Evolutionary conservation across 768 basidiomycete species (phyloP), one percentile per base, ranked within the genome.

Genomic region (Candolleomyces aberdarensis): DNA sequence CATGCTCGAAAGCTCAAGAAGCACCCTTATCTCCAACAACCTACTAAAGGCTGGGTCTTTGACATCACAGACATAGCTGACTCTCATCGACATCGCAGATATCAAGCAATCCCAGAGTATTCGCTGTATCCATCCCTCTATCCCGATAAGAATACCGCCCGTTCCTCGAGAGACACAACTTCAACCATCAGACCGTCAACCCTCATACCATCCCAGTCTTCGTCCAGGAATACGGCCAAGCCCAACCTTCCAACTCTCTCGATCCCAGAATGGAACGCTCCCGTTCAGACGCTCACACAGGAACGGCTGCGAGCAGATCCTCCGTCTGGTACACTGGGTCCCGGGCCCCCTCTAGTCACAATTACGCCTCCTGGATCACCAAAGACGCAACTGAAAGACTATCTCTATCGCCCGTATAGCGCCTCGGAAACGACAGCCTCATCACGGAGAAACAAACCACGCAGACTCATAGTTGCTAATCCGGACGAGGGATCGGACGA

Each of bases 41-140:
- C 31, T n/a, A 44, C 14, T 9, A 22, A 51, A 10, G 48, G 20
- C 56, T 61, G 60, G 55, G 29, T 52, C 5, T 57, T 57, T 39
- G 48, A 61, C 29, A 43, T 36, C 26, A 48, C 46, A 15, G 56
- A 61, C 48, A 8, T 61, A 11, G 60, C 60, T 15, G 54, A 61
- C 43, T 57, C 46, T 49, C 26, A 44, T n/a, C 55, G 46, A 44
- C 60, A 55, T 40, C 36, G 36, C 36, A 36, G 36, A 36, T 11
- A 7, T 36, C 36, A 7, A 11, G 36, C 36, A 36, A 36, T 36
- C 36, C 36, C 36, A 36, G 36, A 36, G 36, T 6, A 36, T 36
- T 36, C 36, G 26, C 3, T 3, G 8, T 36, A 36, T 36, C 36
- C 36, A 11, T 36, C 36, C 8, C 36, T 36, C 5, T 36, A 36